Evolutionary conservation across 177 flowering plant genomes (phyloP).

Genomic region (Vitis hybrid): DNA sequence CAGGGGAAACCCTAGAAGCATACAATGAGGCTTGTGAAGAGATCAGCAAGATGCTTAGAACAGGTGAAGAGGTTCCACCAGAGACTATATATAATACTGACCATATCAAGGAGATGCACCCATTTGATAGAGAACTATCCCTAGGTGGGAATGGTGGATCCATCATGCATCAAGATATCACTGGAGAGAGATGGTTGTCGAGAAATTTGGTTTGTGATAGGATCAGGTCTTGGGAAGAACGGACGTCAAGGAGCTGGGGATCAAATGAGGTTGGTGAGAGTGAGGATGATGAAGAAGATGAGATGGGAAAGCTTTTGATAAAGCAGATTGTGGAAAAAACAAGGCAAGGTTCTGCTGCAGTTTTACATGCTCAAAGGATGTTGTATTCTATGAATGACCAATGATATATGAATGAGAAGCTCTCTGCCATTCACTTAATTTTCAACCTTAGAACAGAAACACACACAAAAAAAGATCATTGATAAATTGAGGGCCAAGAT

Average conservation of each 20-base stretch:
- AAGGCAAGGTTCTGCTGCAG: conserved; percentile 60
- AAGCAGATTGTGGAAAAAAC: conserved; percentile 62
- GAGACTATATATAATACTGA: no score
- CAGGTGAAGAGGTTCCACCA: conserved; percentile 24
- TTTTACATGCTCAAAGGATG: conserved; percentile 48
- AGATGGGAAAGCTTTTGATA: conserved; percentile 49
- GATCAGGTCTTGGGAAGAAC: conserved; percentile 21
- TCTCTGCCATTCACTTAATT: no score
- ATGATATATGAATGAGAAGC: neutral
- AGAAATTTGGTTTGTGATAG: conserved; percentile 2
- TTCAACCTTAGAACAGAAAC: no score
- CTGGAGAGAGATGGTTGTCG: conserved; percentile 2
- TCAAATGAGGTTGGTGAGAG: conserved; percentile 12
- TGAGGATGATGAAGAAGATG: conserved; percentile 38
- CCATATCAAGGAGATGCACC: neutral
- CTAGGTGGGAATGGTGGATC: neutral
- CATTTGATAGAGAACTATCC: neutral
- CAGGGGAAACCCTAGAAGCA: conserved; percentile 56
- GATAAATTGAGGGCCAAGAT: no score
- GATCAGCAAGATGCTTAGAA: conserved; percentile 27
- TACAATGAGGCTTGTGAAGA: conserved; percentile 51
- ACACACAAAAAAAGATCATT: no score
- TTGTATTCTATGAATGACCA: conserved; percentile 34
- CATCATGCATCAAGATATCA: neutral
- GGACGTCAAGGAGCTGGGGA: conserved; percentile 4